Evolutionary conservation across 495 filamentous ascomycete genomes (phyloP), one percentile per base, ranked within the genome.

Genomic region (Penicillium salamii): DNA sequence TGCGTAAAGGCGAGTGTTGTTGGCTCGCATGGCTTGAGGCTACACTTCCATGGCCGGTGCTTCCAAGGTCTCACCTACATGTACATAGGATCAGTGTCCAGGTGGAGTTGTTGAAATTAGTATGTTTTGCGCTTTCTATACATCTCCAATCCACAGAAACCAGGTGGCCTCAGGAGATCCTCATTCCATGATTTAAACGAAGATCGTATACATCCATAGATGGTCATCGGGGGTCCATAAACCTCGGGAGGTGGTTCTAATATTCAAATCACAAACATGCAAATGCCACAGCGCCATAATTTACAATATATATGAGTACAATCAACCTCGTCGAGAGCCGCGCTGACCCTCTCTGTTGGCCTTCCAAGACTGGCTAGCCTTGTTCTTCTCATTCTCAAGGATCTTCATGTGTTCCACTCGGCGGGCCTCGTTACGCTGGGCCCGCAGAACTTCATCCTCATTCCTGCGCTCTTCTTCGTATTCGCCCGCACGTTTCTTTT

Each of bases 1-100:
- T 15, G 28, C 51, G 23, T 62, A 43, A 80, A 82, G 5, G 42
- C 35, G 8, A 26, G n/a, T n/a, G n/a, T n/a, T n/a, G n/a, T n/a
- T n/a, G n/a, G n/a, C n/a, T n/a, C n/a, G n/a, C n/a, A n/a, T n/a
- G n/a, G n/a, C n/a, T n/a, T n/a, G n/a, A n/a, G n/a, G n/a, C n/a
- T n/a, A n/a, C n/a, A n/a, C n/a, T n/a, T n/a, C n/a, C 8, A 26
- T 26, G 23, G 4, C 23, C 23, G 23, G 23, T 26, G 23, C 23
- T 26, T 26, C 23, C n/a, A n/a, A n/a, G n/a, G n/a, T n/a, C n/a
- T n/a, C n/a, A n/a, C n/a, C n/a, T n/a, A n/a, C n/a, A n/a, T n/a
- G n/a, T n/a, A n/a, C n/a, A n/a, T n/a, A n/a, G n/a, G n/a, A n/a
- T n/a, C n/a, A n/a, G n/a, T n/a, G n/a, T n/a, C n/a, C n/a, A n/a